Evolutionary conservation across 2,329 filamentous ascomycete species (phyloP), one percentile per base, ranked within the genome.

Genomic region (Phaeosphaeriaceae sp.): DNA sequence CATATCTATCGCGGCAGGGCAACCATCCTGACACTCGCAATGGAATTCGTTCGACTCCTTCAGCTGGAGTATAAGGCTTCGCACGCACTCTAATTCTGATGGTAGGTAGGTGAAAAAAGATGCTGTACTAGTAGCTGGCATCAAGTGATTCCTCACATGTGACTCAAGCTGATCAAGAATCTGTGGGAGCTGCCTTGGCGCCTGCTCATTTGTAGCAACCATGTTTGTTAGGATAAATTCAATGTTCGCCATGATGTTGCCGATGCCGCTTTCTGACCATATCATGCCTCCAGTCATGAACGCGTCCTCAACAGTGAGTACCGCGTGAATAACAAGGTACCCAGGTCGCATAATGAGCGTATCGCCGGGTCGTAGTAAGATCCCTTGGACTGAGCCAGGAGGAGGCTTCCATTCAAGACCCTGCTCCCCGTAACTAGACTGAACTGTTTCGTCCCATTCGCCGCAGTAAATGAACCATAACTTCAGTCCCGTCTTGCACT

Each of bases 321-420:
- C 48, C 7, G 35, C 26, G 28, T 50, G 42, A 12, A 38, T 16
- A 16, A 46, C 37, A 11, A 29, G 42, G 23, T 50, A 50, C 3
- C 48, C 48, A 4, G 48, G 48, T 20, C 48, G 35, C 48, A 50
- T 50, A 17, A 50, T 42, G 7, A 50, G 32, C 1, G 42, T 50
- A 26, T 50, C 42, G 23, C 48, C 48, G 3, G 48, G 42, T 11
- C 42, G 11, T 6, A 50, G 42, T 12, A 50, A 18, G 16, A 50
- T 33, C 6, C 12, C 34, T 28, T 47, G 3, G 7, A 47, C 29
- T 26, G 23, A 26, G 2, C 17, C 9, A 4, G 5, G 16, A 8
- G 15, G 2, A 15, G 43, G 48, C 4, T 4, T 29, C 48, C 48
- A 50, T 11, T 41, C 6, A 8, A 17, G 20, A 18, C 42, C 42